Percentiles rank a stretch among this genome's conserved stretches.
Conservation (phyloP, 352 stramenopile species). For the Globisporangium lucens region DNA sequence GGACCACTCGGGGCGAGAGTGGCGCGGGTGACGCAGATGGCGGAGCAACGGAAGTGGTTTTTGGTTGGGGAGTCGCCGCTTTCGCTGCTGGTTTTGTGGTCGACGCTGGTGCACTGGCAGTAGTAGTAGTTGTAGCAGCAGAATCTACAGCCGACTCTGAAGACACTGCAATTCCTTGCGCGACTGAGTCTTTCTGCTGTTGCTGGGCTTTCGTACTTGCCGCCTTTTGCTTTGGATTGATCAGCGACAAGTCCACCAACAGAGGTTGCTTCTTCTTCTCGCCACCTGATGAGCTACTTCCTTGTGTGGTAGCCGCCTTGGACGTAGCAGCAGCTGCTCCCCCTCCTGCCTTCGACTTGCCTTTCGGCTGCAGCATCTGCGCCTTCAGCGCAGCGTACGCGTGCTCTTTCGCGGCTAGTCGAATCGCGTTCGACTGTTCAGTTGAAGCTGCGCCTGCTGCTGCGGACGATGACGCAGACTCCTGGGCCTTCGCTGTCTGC, state of each 20-base stretch:
- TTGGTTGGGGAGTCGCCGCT: neutral
- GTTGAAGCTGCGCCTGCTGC: constrained; percentile 2
- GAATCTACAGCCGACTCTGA: neutral
- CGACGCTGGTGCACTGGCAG: constrained; percentile 11
- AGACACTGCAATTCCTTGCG: neutral
- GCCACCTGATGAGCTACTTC: neutral
- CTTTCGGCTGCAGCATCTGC: constrained; percentile 46
- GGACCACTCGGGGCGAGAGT: constrained; percentile 51
- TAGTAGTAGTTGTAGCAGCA: constrained; percentile 7
- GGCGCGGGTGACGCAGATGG: constrained; percentile 18
- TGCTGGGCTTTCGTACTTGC: neutral
- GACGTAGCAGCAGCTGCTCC: constrained; percentile 14
- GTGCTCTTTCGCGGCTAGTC: constrained; percentile 37
- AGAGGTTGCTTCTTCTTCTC: constrained; percentile 21
- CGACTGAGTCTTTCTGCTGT: neutral
- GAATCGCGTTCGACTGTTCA: constrained; percentile 16
- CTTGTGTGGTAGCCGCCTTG: neutral
- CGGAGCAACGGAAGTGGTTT: neutral
- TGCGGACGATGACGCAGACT: neutral
- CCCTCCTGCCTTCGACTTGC: constrained; percentile 23
- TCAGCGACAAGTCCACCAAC: constrained; percentile 18
- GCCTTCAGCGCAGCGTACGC: constrained; percentile 63
- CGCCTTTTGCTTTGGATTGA: constrained; percentile 8
- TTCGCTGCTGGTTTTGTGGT: neutral
- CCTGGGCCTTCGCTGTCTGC: constrained; percentile 8